Evolutionary conservation across 495 filamentous ascomycete species (phyloP), one percentile per base, ranked within the genome.

Genomic region (Geoglossum glabrum): DNA sequence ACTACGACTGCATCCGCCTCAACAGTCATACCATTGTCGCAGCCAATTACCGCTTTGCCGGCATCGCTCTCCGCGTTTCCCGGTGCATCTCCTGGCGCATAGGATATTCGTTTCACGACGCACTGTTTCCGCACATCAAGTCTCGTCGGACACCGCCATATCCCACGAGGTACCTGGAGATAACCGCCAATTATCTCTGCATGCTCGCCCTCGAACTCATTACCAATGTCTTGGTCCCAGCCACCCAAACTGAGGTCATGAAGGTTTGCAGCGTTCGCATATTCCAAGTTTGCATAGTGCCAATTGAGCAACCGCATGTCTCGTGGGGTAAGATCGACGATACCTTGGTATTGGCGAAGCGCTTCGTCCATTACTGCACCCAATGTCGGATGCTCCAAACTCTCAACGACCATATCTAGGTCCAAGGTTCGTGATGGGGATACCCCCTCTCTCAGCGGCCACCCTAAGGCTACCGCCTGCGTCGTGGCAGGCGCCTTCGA

Each of bases 221-320:
- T 96, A 0, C 93, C 92, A 47, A 87, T 86, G 64, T 97, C 92
- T 64, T 96, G 84, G 68, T 99, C 92, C 87, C 92, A 96, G 1
- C 88, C 84, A 9, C 83, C 82, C 3, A 99, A 78, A 68, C 90
- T 97, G 19, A 97, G 77, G 56, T 85, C 81, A 58, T 83, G 78
- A 56, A 93, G 82, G 65, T 89, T 94, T 5, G 79, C 82, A 0
- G 92, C 93, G 64, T 96, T 97, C 50, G 90, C 90, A 64, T 99
- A 99, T 66, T 99, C 92, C 30, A 97, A 75, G 64, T 99, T 99
- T 59, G 93, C 92, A 67, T 95, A 82, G 70, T 99, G 93, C 92
- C 92, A 99, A 64, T 97, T 99, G 62, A 96, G 75, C 33, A 97
- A 74, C 50, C 92, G 77, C 70, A 94, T 81, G 62, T 96, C 92